Base-by-base conservation (phyloP, 2,329 filamentous ascomycete species). In the Mycogone perniciosa region DNA sequence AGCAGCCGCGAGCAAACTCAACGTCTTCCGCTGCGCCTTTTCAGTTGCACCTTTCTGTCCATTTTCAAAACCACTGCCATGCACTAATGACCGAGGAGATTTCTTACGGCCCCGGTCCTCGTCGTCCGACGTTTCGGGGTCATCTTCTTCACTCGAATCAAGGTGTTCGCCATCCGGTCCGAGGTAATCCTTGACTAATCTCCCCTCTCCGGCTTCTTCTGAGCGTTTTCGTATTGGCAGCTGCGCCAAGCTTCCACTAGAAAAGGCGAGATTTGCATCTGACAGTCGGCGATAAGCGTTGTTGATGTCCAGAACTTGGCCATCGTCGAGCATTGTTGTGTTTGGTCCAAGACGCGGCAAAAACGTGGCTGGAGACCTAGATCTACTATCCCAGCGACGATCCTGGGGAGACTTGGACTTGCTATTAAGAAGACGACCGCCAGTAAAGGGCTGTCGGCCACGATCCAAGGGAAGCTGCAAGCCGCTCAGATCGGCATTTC, bases 71-170 rank as follows among this genome's bases (percentile, higher is more conserved):
- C 69, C 65, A 31, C 67, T 67, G 46, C 66, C 68, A 9, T 66
- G 69, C 39, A 76, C 75, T 46, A 71, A 63, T 5, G 68, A 70
- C 51, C 76, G 69, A 27, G 74, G 76, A 20, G 70, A 72, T 56
- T 75, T 75, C 65, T 79, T 83, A 57, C 82, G 76, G 20, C 83
- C 83, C 56, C 82, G 73, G 47, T 80, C 76, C 54, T 90, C 86
- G 42, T 89, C 87, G 40, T 84, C 85, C 1, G 85, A 87, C 53
- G 74, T 74, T 35, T 60, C 71, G 11, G 60, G 64, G 9, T 88
- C 85, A 4, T 89, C 85, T 11, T 89, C 86, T 9, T 89, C 85
- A 60, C 83, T 89, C 48, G 79, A 85, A 35, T 85, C 81, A 2
- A 82, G 71, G 39, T 86, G 76, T 52, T 85, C 83, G 40, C 84